Conservation (phyloP, 495 filamentous ascomycete species). For the Aspergillus cristatus region DNA sequence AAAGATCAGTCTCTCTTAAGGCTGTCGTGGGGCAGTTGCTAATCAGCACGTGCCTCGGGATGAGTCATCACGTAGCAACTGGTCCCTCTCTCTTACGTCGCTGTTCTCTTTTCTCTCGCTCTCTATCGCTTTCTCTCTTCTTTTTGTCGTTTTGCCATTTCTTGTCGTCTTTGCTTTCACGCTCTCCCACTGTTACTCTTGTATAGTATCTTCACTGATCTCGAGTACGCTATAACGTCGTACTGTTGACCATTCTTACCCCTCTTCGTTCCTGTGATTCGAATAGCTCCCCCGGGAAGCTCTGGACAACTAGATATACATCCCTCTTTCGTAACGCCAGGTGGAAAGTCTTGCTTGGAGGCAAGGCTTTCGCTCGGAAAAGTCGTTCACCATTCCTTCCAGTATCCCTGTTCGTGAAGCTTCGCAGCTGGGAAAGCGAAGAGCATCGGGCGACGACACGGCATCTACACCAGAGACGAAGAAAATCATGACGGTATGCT, state of each 20-base stretch:
- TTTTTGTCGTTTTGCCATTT: conserved; percentile 3
- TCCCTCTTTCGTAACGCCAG: conserved; percentile 9
- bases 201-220: conserved; percentile 11
- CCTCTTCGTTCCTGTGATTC: conserved; percentile 18
- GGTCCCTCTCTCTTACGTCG: conserved; percentile 39
- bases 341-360: conserved; percentile 42
- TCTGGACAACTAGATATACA: conserved; percentile 21
- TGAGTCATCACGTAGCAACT: conserved; percentile 10
- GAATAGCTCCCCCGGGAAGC: conserved; percentile 23
- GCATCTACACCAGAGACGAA: conserved; percentile 65
- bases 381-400: conserved; percentile 45
- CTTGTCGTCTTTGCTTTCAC: conserved; percentile 2
- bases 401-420: conserved; percentile 44
- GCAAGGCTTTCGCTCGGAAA: conserved; percentile 41
- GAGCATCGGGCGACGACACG: conserved; percentile 65
- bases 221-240: conserved; percentile 10
- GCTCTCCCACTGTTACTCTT: conserved; percentile 10
- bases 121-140: conserved; percentile 6
- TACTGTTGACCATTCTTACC: conserved; percentile 22
- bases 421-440: conserved; percentile 75
- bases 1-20: too few relatives aligned
- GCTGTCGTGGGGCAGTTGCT: conserved; percentile 11
- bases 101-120: conserved; percentile 12
- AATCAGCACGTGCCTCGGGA: conserved; percentile 2
- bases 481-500: conserved; percentile 75